phyloP scores from a whole-genome alignment of 23 red algal species.

The Chondrus crispus region DNA sequence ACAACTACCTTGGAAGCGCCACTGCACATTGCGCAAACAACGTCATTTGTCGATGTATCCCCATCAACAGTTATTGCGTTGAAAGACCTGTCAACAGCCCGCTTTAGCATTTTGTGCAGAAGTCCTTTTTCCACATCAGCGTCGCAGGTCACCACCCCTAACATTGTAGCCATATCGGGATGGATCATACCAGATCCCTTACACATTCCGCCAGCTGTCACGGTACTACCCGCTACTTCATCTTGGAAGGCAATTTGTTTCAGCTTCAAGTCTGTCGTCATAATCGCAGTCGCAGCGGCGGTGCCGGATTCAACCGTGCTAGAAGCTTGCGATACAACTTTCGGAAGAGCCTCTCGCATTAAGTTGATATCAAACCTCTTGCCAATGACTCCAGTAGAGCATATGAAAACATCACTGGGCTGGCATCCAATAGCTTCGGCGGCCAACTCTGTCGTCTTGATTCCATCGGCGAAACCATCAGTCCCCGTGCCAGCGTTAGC shows the following conservation, averaged over 20 bases:
- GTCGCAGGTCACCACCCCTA: conserved; percentile 84
- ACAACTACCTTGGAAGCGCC: conserved; percentile 53
- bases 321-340: conserved; percentile 31
- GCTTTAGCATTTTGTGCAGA: conserved; percentile 55
- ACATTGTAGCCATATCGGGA: conserved; percentile 98
- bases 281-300: conserved; percentile 85
- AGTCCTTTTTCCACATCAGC: conserved; percentile 41
- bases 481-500: conserved; percentile 94
- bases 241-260: conserved; percentile 71
- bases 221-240: conserved; percentile 39
- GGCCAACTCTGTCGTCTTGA: conserved; percentile 1
- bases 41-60: conserved; percentile 98
- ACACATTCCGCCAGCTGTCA: conserved; percentile 89
- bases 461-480: conserved; percentile 55
- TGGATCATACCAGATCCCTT: conserved; percentile 99
- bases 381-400: conserved; percentile 95
- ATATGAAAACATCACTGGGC: conserved; percentile 70
- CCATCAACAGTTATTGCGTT: conserved; percentile 97
- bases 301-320: conserved; percentile 22
- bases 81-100: conserved; percentile 77
- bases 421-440: conserved; percentile 33
- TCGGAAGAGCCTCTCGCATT: conserved; percentile 60
- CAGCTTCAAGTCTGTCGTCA: conserved; percentile 90
- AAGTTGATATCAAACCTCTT: conserved; percentile 68
- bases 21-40: conserved; percentile 75